These are phyloP conservation scores for Clonostachys sp. DNA, from an alignment of 2,329 filamentous ascomycete genomes.

Conservation along the genomic window DNA sequence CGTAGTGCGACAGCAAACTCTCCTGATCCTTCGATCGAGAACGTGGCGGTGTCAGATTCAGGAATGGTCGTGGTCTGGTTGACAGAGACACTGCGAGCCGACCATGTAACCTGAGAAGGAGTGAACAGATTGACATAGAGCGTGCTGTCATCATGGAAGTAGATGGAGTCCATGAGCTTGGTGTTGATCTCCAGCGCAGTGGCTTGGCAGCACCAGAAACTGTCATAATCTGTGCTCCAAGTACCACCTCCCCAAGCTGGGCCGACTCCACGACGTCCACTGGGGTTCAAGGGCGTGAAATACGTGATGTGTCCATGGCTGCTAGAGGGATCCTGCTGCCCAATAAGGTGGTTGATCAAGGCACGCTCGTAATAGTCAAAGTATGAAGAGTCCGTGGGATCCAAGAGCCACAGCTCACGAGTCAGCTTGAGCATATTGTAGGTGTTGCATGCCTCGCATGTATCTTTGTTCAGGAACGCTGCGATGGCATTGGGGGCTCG, in stretches of 20 bases:
- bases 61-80: constrained; percentile 38
- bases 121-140: constrained; percentile 46
- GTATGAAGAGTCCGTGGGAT: constrained; percentile 32
- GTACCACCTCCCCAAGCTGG: constrained; percentile 49
- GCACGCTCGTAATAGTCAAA: constrained; percentile 50
- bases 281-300: constrained; percentile 44
- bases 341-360: constrained; percentile 44
- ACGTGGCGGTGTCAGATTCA: constrained; percentile 26
- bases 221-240: constrained; percentile 47
- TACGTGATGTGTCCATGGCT: constrained; percentile 46
- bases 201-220: constrained; percentile 50
- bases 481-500: constrained; percentile 38
- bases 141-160: constrained; percentile 32
- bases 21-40: constrained; percentile 27
- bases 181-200: constrained; percentile 48
- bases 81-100: constrained; percentile 28
- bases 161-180: constrained; percentile 47
- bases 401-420: constrained; percentile 40
- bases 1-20: constrained; percentile 33
- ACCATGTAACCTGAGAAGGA: constrained; percentile 38
- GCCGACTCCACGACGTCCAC: constrained; percentile 40
- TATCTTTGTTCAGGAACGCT: constrained; percentile 34
- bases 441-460: constrained; percentile 46
- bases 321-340: constrained; percentile 36
- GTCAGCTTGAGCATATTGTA: constrained; percentile 55